Evolutionary conservation across 352 stramenopile species (phyloP).

Genomic region (Pythium apleroticum): DNA sequence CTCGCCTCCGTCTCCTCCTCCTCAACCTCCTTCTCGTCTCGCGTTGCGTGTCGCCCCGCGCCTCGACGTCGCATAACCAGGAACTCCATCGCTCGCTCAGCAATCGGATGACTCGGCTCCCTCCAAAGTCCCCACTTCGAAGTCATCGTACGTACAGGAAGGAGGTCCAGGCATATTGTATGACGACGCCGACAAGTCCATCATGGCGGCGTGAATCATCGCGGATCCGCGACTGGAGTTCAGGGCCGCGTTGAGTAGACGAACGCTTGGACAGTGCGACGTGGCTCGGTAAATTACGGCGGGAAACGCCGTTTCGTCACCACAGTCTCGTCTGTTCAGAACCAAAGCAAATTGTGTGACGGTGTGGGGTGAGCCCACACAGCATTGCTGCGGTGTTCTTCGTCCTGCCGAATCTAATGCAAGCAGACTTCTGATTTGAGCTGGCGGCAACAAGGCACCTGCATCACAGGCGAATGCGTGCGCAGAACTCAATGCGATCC

Average conservation of each 20-base stretch:
- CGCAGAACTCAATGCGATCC: neutral
- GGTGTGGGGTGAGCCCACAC: neutral
- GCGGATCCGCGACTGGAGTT: neutral
- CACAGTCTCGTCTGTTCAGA: neutral
- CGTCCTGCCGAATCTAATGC: neutral
- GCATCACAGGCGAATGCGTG: no score
- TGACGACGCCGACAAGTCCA: neutral
- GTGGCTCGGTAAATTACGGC: neutral
- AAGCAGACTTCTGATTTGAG: neutral
- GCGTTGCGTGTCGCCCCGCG: neutral
- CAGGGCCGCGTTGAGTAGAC: neutral
- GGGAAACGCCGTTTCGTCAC: neutral
- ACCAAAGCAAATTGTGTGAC: no score
- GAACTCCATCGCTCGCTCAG: neutral
- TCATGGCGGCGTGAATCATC: neutral
- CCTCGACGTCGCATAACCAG: neutral
- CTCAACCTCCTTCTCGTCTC: no score
- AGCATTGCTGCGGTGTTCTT: neutral
- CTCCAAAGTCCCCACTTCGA: neutral
- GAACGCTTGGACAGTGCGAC: neutral
- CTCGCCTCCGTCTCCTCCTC: neutral
- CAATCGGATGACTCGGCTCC: neutral
- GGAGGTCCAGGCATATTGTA: neutral
- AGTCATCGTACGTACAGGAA: neutral
- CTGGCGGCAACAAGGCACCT: neutral